Evolutionary conservation across 1,139 yeast genomes (phyloP).

Genomic region (Arxiozyma slooffiae): DNA sequence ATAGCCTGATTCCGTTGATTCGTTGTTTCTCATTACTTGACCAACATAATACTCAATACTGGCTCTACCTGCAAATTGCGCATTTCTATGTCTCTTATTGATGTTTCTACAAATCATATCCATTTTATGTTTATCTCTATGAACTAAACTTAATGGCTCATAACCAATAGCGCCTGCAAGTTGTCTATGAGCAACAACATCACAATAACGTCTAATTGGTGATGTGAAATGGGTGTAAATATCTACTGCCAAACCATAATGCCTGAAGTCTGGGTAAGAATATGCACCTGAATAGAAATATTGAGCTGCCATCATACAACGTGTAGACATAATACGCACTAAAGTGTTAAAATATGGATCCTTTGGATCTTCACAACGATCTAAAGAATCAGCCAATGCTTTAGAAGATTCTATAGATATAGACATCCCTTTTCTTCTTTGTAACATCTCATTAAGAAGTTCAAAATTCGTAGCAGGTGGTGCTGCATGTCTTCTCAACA

Average conservation of each 20-base stretch:
- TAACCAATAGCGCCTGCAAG: slow-evolving; percentile 94
- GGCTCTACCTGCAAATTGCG: slow-evolving; percentile 98
- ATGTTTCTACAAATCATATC: slow-evolving; percentile 82
- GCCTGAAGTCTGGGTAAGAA: slow-evolving; percentile 88
- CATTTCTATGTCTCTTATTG: slow-evolving; percentile 90
- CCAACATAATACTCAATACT: slow-evolving; percentile 97
- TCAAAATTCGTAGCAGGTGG: slow-evolving; percentile 95
- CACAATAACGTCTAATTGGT: slow-evolving; percentile 97
- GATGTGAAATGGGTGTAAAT: slow-evolving; percentile 98
- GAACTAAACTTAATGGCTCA: slow-evolving; percentile 70
- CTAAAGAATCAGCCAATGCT: slow-evolving; percentile 88
- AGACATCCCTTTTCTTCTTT: slow-evolving; percentile 70
- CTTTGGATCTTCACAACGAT: slow-evolving; percentile 66
- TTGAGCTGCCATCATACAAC: slow-evolving; percentile 99
- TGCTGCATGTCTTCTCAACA: slow-evolving; percentile 93
- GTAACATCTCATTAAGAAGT: slow-evolving; percentile 74
- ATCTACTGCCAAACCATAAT: slow-evolving; percentile 95
- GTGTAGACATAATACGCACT: slow-evolving; percentile 91
- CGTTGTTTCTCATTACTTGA: slow-evolving; percentile 77
- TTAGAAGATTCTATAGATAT: slow-evolving; percentile 79
- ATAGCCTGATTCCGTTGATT: slow-evolving; percentile 79
- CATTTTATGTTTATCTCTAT: slow-evolving; percentile 85
- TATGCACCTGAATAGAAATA: slow-evolving; percentile 91
- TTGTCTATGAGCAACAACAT: slow-evolving; percentile 94
- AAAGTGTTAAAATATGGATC: slow-evolving; percentile 92